These are phyloP conservation scores for Glarea lozoyensis DNA, from an alignment of 495 filamentous ascomycete species.

Conservation along the genomic window DNA sequence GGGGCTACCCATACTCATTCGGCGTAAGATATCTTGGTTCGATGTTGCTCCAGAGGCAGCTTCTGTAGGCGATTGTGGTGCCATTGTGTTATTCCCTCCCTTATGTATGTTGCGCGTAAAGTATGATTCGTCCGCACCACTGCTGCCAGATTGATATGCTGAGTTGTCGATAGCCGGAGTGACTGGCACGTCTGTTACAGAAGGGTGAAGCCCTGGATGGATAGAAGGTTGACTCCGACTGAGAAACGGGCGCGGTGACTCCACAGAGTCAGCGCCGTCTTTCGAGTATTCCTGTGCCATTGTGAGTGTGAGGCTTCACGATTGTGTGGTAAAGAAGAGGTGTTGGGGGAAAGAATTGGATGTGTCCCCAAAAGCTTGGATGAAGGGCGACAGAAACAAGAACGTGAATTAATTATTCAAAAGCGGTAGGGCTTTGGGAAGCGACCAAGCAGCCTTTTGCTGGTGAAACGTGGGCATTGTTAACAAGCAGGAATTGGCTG, in stretches of 20 bases:
- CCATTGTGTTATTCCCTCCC: conserved; percentile 3
- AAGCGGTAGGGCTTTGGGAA: too few relatives aligned
- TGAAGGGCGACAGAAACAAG: too few relatives aligned
- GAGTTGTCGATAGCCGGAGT: conserved; percentile 37
- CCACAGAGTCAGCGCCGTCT: background rate
- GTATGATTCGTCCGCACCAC: conserved; percentile 24
- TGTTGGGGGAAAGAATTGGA: too few relatives aligned
- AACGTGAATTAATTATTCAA: too few relatives aligned
- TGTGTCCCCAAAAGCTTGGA: too few relatives aligned
- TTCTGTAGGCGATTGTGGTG: conserved; percentile 33
- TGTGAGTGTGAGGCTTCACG: too few relatives aligned
- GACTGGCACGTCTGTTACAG: conserved; percentile 28
- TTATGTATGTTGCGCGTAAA: conserved; percentile 26
- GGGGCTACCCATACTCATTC: conserved; percentile 44
- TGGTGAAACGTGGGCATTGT: too few relatives aligned
- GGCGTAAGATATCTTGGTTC: conserved; percentile 52
- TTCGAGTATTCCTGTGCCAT: background rate
- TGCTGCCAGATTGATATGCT: conserved; percentile 25
- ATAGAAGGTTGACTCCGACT: conserved; percentile 1
- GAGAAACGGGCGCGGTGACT: background rate
- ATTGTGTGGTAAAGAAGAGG: too few relatives aligned
- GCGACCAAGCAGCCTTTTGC: too few relatives aligned
- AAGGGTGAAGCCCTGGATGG: conserved; percentile 17
- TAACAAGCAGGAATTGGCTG: too few relatives aligned
- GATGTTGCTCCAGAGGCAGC: conserved; percentile 43